Evolutionary conservation across 495 filamentous ascomycete genomes (phyloP), one percentile per base, ranked within the genome.

Genomic region (Rusavskia elegans): DNA sequence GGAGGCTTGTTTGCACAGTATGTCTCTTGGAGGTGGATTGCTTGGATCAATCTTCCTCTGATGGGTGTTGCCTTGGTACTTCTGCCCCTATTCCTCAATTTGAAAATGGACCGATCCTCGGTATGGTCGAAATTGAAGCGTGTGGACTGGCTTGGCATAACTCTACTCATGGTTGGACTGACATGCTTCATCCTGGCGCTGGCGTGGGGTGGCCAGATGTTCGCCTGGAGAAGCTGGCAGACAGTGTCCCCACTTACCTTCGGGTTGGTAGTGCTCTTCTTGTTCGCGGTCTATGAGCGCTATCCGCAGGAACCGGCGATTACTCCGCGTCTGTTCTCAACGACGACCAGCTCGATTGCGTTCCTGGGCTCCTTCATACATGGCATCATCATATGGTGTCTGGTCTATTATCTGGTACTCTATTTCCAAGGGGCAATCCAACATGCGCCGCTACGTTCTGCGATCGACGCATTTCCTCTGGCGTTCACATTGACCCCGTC

Each of bases 161-260:
- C 63, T 14, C 51, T 72, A 2, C 67, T 72, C 54, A 58, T 66
- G 20, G 60, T 53, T 1, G 46, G 49, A 14, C 62, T 72, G 7
- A 70, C 74, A 1, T 66, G 68, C 2, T 73, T 78, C 51, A 53
- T 76, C 27, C 68, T 78, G 30, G 71, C 71, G 0, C 56, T 78
- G 7, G 68, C 71, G 4, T 76, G 74, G 74, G 74, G 74, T 39
- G 74, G 73, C 32, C 59, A 71, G 2, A 62, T 70, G 25, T 78
- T 73, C 48, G 41, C 63, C 3, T 78, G 75, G 75, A 45, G 54
- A 36, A 68, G 63, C 14, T 76, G 72, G 72, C 60, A 59, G 1
- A 71, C 73, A 11, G 66, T 77, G 0, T 68, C 76, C 5, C 80
- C 81, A 0, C 57, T 84, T 27, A 58, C 72, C 4, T 35, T 83